These are phyloP conservation scores for Priceomyces haplophilus DNA, from an alignment of 805 yeast species.

Conservation along the genomic window DNA sequence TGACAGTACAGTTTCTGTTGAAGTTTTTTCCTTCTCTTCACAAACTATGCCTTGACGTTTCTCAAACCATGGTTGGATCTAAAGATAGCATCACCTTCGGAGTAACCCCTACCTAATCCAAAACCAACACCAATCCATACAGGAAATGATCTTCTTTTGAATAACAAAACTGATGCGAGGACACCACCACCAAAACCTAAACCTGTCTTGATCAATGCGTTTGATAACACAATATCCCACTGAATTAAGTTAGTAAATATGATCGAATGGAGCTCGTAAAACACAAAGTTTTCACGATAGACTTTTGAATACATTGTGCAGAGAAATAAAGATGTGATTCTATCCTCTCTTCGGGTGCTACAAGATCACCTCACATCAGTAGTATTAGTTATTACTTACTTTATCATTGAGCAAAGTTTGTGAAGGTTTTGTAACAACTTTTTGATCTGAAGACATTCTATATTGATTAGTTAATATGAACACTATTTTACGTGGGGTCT, in stretches of 20 bases:
- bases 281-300: no score
- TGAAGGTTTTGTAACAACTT: slow-evolving; percentile 42
- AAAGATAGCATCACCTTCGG: slow-evolving; percentile 97
- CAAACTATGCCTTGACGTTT: slow-evolving; percentile 58
- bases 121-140: slow-evolving; percentile 97
- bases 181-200: slow-evolving; percentile 97
- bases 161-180: slow-evolving; percentile 80
- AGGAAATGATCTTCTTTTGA: slow-evolving; percentile 94
- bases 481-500: background rate
- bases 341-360: background rate
- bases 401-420: slow-evolving; percentile 62
- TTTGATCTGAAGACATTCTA: slow-evolving; percentile 29
- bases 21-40: no score
- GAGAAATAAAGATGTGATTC: background rate
- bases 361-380: no score
- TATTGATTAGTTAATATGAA: slow-evolving; percentile 1
- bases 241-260: slow-evolving; percentile 15
- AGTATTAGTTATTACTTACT: slow-evolving; percentile 20
- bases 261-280: background rate
- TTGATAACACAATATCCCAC: slow-evolving; percentile 97
- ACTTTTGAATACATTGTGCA: slow-evolving; percentile 1
- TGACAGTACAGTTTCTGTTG: no score
- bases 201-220: slow-evolving; percentile 91
- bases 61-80: slow-evolving; percentile 77
- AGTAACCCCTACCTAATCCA: slow-evolving; percentile 96